phyloP scores from a whole-genome alignment of 2,329 filamentous ascomycete genomes.

The Cadophora gregata region DNA sequence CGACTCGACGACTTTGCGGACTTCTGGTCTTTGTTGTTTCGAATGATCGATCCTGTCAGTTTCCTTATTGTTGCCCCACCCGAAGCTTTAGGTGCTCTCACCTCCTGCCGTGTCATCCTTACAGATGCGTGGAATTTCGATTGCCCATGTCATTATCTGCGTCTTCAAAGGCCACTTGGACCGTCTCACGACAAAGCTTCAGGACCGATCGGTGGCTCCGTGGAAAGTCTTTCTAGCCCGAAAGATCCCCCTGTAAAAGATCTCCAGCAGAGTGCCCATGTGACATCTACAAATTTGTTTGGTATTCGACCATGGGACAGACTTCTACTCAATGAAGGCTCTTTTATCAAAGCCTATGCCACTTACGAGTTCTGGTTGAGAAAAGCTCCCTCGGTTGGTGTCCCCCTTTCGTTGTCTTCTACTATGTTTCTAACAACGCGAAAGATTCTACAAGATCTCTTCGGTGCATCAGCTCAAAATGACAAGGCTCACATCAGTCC shows the following conservation, averaged over 20 bases:
- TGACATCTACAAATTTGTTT: conserved; percentile 29
- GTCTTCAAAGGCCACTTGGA: conserved; percentile 45
- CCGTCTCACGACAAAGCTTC: neutral
- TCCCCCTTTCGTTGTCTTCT: neutral
- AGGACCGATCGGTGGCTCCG: neutral
- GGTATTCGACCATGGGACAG: conserved; percentile 61
- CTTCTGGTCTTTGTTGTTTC: conserved; percentile 63
- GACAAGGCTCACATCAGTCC: conserved; percentile 48
- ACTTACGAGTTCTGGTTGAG: conserved; percentile 75
- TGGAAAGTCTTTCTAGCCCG: neutral
- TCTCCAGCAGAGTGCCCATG: neutral
- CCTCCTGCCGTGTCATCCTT: conserved; percentile 62
- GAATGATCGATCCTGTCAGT: conserved; percentile 56
- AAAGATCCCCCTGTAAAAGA: neutral
- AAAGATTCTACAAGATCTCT: conserved; percentile 61
- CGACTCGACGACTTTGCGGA: conserved; percentile 26
- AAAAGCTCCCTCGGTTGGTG: conserved; percentile 52
- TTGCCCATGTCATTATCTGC: conserved; percentile 65
- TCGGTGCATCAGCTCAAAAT: conserved; percentile 50
- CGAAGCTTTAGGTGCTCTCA: conserved; percentile 63
- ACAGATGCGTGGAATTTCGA: conserved; percentile 68
- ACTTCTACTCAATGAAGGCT: conserved; percentile 75
- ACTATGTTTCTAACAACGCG: conserved; percentile 13
- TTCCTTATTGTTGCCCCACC: conserved; percentile 67
- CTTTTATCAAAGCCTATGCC: conserved; percentile 68